phyloP scores from a whole-genome alignment of 2,329 filamentous ascomycete genomes.

The Parafenestella ontariensis region DNA sequence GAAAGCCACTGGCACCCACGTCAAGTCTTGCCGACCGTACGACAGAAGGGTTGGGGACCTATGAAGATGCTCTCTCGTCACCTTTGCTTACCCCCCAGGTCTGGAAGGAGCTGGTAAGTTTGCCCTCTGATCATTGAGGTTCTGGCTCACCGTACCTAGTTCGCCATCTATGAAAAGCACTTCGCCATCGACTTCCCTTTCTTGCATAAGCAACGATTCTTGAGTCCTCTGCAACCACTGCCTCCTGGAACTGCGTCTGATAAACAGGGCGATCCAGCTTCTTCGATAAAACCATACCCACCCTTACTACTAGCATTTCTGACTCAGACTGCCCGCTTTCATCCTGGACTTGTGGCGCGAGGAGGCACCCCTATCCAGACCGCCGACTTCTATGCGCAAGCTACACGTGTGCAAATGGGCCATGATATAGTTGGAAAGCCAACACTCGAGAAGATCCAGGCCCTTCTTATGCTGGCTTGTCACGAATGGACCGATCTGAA shows the following conservation, averaged over 20 bases:
- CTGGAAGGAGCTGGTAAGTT: conserved; percentile 67
- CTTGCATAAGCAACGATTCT: conserved; percentile 70
- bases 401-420: conserved; percentile 59
- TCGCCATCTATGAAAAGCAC: conserved; percentile 73
- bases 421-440: conserved; percentile 40
- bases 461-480: conserved; percentile 72
- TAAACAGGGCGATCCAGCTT: conserved; percentile 33
- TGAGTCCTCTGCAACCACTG: conserved; percentile 42
- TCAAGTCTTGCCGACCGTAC: conserved; percentile 28
- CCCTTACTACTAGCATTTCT: conserved; percentile 70
- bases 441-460: conserved; percentile 70
- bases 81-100: conserved; percentile 68
- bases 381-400: conserved; percentile 70
- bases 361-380: conserved; percentile 17
- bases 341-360: conserved; percentile 56
- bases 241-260: conserved; percentile 43
- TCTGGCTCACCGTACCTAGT: conserved; percentile 43
- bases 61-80: conserved; percentile 67
- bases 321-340: conserved; percentile 73
- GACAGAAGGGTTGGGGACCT: conserved; percentile 53
- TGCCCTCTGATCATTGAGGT: neutral
- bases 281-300: conserved; percentile 53
- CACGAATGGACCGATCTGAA: conserved; percentile 74
- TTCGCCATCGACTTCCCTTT: conserved; percentile 77
- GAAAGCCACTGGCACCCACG: conserved; percentile 49